Conservation (phyloP, 257 asterid genomes). For the Solanum neorickii region DNA sequence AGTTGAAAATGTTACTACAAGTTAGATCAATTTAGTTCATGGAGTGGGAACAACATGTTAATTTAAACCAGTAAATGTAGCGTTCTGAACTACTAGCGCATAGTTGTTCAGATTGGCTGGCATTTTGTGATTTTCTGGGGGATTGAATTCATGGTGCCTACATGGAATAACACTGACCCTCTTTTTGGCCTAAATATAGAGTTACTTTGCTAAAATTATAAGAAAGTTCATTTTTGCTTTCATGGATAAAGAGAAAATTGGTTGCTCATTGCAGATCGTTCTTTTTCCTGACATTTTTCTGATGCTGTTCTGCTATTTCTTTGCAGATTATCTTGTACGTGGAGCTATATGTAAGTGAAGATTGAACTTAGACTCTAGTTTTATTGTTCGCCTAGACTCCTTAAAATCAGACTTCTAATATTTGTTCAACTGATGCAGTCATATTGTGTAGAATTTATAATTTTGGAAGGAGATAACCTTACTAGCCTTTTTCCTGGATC, state of each 20-base stretch:
- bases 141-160: neutral
- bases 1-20: neutral
- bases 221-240: neutral
- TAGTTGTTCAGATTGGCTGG: neutral
- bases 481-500: slow-evolving; percentile 58
- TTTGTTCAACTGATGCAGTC: slow-evolving; percentile 32
- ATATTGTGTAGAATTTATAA: slow-evolving; percentile 67
- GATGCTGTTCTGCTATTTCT: neutral
- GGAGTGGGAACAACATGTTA: neutral
- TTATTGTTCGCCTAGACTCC: neutral
- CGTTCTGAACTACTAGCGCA: neutral
- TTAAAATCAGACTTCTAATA: neutral
- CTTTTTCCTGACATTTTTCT: neutral
- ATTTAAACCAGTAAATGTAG: neutral
- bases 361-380: neutral
- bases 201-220: neutral
- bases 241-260: neutral
- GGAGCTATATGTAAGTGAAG: slow-evolving; percentile 64
- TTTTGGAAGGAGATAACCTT: slow-evolving; percentile 78
- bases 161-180: neutral
- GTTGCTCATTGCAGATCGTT: neutral
- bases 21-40: neutral
- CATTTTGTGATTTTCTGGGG: neutral
- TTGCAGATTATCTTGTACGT: slow-evolving; percentile 73
- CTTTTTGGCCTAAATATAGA: neutral